A percentile compares a stretch with the other conserved stretches of the same genome.
These are phyloP conservation scores for Kwoniella europaea DNA, from an alignment of 768 basidiomycete species.

Conservation along the genomic window DNA sequence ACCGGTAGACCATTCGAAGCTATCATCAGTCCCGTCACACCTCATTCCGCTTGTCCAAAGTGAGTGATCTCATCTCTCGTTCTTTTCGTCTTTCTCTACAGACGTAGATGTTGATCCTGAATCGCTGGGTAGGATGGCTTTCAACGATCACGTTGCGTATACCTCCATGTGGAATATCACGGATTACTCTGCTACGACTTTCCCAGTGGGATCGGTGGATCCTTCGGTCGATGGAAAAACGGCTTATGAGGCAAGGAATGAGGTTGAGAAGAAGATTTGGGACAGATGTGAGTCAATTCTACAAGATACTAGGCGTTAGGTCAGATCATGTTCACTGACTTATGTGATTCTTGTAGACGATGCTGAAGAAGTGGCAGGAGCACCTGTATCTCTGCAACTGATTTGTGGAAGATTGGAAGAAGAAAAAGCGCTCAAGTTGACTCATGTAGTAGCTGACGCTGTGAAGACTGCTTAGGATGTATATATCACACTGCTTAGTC, in stretches of 20 bases:
- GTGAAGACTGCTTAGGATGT: constrained; percentile 19
- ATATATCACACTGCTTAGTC: neutral
- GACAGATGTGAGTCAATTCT: constrained; percentile 58
- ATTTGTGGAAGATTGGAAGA: constrained; percentile 57
- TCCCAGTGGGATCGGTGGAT: constrained; percentile 67
- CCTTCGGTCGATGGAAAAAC: constrained; percentile 59
- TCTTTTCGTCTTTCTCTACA: neutral
- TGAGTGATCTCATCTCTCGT: constrained; percentile 59
- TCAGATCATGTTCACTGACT: neutral
- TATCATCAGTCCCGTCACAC: constrained; percentile 37
- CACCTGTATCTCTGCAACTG: constrained; percentile 19
- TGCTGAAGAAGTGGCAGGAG: constrained; percentile 69
- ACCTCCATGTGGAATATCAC: constrained; percentile 68
- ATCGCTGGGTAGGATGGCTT: constrained; percentile 3
- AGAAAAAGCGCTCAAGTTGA: constrained; percentile 73
- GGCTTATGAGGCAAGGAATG: constrained; percentile 58
- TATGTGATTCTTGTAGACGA: constrained; percentile 58
- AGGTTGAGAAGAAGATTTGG: constrained; percentile 63
- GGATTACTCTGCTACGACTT: constrained; percentile 67
- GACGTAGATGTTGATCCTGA: neutral
- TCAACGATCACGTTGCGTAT: constrained; percentile 64
- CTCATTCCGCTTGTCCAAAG: constrained; percentile 70
- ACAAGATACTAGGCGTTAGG: no score
- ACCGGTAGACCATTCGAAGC: constrained; percentile 45
- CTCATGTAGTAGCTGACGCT: constrained; percentile 64